Base-by-base conservation (phyloP, 306 rosid species). In the Fragaria nilgerrensis region DNA sequence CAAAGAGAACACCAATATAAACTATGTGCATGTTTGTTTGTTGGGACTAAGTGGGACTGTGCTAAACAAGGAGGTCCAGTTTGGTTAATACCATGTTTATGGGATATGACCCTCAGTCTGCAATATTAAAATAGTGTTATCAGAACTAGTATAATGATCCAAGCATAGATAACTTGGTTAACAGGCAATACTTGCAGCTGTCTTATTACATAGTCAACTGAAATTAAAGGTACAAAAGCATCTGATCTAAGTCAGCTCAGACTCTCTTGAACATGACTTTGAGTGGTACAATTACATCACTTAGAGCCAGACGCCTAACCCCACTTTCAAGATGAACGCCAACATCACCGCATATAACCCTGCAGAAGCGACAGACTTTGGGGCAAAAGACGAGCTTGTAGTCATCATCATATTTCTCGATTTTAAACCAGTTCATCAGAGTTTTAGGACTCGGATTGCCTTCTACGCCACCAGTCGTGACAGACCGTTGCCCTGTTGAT, bases 301-400 rank as follows among this genome's bases (percentile, higher is more conserved):
- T 86, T 48, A 86, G 61, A 72, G 82, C 85, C 64, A 86, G 37
- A 72, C 78, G 75, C 78, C 85, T 86, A 12, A 34, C 71, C 27
- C 84, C 83, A 29, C 69, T 11, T 34, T 61, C 20, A 48, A 74
- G 15, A 67, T 66, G 77, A 62, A 84, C 59, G 48, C 89, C 80
- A n/a, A 93, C 76, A 82, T 90, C 84, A 59, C 41, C 79, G 16
- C 98, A 88, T 6, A 78, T 0, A 14, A 82, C 85, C 74, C 71
- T 89, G 83, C 93, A 89, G 73, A 48, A 77, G 1, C 67, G 17
- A 16, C 86, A 85, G 12, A 93, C 93, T 0, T 70, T 81, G 34
- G 95, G 93, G 66, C 95, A 90, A 22, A 78, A 88, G 2, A 72
- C 77, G 13, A 92, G 41, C 73, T 87, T 87, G 69, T 88, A 90